These are phyloP conservation scores for Diaporthe citriasiana DNA, from an alignment of 2,329 filamentous ascomycete genomes.

Conservation along the genomic window DNA sequence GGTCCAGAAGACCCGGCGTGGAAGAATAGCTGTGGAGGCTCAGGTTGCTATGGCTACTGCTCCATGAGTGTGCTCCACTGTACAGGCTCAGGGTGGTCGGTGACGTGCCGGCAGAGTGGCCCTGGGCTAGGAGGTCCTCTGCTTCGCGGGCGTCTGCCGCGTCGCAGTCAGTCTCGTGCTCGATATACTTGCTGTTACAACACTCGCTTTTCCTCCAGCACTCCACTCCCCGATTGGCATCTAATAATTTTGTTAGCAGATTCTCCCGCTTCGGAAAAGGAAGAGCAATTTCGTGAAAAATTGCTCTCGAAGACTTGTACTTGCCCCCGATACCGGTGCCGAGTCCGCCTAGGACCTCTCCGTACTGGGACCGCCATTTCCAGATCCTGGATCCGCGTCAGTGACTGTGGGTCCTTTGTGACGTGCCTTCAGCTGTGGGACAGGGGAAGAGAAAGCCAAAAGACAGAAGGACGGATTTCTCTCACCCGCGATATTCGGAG, in stretches of 20 bases:
- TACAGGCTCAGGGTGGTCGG: slow-evolving; percentile 38
- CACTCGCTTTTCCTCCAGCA: slow-evolving; percentile 86
- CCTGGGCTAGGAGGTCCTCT: slow-evolving; percentile 44
- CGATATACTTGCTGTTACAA: slow-evolving; percentile 81
- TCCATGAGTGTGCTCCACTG: slow-evolving; percentile 42
- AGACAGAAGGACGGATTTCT: slow-evolving; percentile 37
- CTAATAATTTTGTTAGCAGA: slow-evolving; percentile 50
- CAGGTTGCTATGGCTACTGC: slow-evolving; percentile 41
- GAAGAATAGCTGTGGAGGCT: slow-evolving; percentile 41
- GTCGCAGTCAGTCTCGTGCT: slow-evolving; percentile 88
- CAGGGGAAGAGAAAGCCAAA: slow-evolving; percentile 1
- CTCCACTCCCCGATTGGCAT: slow-evolving; percentile 88
- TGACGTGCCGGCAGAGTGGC: slow-evolving; percentile 34
- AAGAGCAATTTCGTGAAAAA: background rate
- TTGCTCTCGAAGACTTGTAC: slow-evolving; percentile 4
- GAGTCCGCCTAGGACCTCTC: slow-evolving; percentile 82
- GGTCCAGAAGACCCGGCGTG: slow-evolving; percentile 47
- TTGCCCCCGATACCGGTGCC: slow-evolving; percentile 82
- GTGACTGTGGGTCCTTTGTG: slow-evolving; percentile 30
- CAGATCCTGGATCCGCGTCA: slow-evolving; percentile 71
- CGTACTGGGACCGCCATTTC: slow-evolving; percentile 91
- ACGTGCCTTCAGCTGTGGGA: slow-evolving; percentile 1
- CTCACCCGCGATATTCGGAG: slow-evolving; percentile 69
- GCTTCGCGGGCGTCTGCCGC: slow-evolving; percentile 77
- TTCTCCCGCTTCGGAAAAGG: background rate